Evolutionary conservation across 1,284 basidiomycete genomes (phyloP).

Genomic region (Coriolopsis trogii): DNA sequence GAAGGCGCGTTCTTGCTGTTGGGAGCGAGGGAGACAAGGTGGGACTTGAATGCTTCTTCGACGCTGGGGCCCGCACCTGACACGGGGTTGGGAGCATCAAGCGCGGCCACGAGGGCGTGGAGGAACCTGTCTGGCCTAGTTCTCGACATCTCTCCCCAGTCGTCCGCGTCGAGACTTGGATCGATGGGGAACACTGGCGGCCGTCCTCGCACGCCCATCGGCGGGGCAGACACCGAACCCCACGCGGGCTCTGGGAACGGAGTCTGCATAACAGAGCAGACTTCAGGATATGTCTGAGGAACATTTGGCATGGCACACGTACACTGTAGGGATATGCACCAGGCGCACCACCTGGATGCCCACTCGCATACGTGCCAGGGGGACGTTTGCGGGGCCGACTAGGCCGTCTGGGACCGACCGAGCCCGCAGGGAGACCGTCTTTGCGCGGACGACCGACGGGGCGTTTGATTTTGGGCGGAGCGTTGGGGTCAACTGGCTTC

Average conservation of each 20-base stretch:
- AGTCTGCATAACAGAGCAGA: constrained; percentile 7
- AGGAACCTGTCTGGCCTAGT: constrained; percentile 59
- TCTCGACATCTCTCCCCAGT: constrained; percentile 61
- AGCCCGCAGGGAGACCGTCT: constrained; percentile 60
- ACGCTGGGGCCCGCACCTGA: constrained; percentile 58
- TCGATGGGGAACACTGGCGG: constrained; percentile 45
- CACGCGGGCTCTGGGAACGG: constrained; percentile 26
- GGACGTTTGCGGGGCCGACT: constrained; percentile 44
- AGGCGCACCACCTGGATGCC: constrained; percentile 24
- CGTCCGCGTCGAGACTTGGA: constrained; percentile 54
- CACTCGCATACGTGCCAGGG: constrained; percentile 37
- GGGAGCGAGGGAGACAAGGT: constrained; percentile 61
- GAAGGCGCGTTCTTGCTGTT: constrained; percentile 46
- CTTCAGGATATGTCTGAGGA: background rate
- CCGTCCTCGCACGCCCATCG: constrained; percentile 31
- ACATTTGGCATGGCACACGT: constrained; percentile 15
- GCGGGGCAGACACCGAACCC: constrained; percentile 37
- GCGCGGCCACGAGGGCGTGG: constrained; percentile 51
- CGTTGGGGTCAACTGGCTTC: constrained; percentile 45
- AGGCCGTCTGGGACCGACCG: constrained; percentile 41
- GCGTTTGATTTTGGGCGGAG: constrained; percentile 48
- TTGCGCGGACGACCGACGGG: constrained; percentile 60
- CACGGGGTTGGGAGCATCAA: constrained; percentile 60
- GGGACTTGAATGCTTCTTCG: constrained; percentile 74
- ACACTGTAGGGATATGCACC: constrained; percentile 27